Evolutionary conservation across 1,139 yeast genomes (phyloP).

Genomic region (Pichia sp.): DNA sequence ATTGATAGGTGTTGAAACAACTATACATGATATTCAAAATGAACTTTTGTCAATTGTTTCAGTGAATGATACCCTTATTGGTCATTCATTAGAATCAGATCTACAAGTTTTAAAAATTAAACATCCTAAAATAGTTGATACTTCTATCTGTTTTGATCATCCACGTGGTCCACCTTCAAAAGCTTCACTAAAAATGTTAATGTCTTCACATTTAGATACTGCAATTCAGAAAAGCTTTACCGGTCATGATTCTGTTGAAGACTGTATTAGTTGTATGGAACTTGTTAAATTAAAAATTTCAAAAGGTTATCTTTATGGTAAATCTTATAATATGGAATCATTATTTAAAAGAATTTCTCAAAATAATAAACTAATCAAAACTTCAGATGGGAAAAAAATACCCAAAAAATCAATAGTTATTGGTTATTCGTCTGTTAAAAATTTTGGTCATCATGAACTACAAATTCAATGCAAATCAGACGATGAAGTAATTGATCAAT

Average conservation of each 20-base stretch:
- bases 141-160: slow-evolving; percentile 63
- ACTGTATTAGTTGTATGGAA: slow-evolving; percentile 75
- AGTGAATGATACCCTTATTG: slow-evolving; percentile 52
- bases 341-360: slow-evolving; percentile 22
- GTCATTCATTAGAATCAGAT: slow-evolving; percentile 72
- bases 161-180: slow-evolving; percentile 72
- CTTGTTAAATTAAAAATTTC: slow-evolving; percentile 62
- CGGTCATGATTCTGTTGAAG: slow-evolving; percentile 80
- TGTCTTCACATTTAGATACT: slow-evolving; percentile 47
- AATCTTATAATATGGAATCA: slow-evolving; percentile 39
- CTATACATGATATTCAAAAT: slow-evolving; percentile 60
- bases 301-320: slow-evolving; percentile 64
- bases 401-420: slow-evolving; percentile 39
- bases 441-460: slow-evolving; percentile 27
- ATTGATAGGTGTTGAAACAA: slow-evolving; percentile 56
- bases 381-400: slow-evolving; percentile 23
- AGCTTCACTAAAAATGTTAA: slow-evolving; percentile 68
- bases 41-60: slow-evolving; percentile 43
- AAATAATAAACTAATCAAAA: slow-evolving; percentile 20
- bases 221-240: slow-evolving; percentile 46
- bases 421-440: slow-evolving; percentile 30
- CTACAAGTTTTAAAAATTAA: slow-evolving; percentile 51
- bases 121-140: slow-evolving; percentile 65
- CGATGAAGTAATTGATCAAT: slow-evolving; percentile 46
- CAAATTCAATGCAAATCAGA: slow-evolving; percentile 47